These are phyloP conservation scores for apple (Malus domestica) DNA, from an alignment of 306 rosid species.

Conservation along the genomic window ASM211411v1 NC_041791.1:26204001-26204500, in stretches of 20 bases:
- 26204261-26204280: neutral
- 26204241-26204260: neutral
- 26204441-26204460: neutral
- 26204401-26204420: neutral
- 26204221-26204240: neutral
- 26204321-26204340: neutral
- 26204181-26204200: neutral
- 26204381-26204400: neutral
- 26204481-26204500: neutral
- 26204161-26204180: neutral
- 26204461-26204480: neutral
- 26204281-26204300: neutral
- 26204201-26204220: neutral
- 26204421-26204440: neutral
- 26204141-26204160: neutral
- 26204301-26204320: neutral
- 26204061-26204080: slow-evolving; percentile 71
- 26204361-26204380: neutral
- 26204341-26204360: neutral
- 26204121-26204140: neutral
- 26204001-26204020: slow-evolving; percentile 63
- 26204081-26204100: slow-evolving; percentile 35
- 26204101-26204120: neutral
- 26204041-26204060: slow-evolving; percentile 76
- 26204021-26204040: slow-evolving; percentile 72